Base-by-base conservation (phyloP, 2,329 filamentous ascomycete species). In the Trichoderma sp. region DNA sequence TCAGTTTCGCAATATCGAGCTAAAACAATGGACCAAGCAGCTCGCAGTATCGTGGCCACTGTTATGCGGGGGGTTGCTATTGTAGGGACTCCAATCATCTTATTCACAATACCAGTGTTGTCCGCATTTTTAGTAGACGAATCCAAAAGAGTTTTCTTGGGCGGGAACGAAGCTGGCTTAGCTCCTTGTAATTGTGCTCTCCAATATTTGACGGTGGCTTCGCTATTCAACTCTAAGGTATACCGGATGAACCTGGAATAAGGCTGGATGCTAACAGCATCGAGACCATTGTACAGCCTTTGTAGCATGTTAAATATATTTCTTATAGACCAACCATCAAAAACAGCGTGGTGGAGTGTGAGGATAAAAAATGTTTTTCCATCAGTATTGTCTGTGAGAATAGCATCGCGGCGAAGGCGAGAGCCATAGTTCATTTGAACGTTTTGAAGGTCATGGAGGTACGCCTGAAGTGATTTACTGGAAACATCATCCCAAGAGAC, bases 11-110 rank as follows among this genome's bases (percentile, higher is more conserved):
- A 60, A 22, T 67, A 61, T 8, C 34, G 64, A 45, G 64, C 27
- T 9, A 67, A 29, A 5, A 67, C 39, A 19, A 67, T 25, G 12
- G 39, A 22, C 64, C 64, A 67, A n/a, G 64, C 56, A 6, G 64
- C 64, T 10, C 66, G 37, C 9, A 68, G 27, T 13, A 68, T 29
- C 17, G 66, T 68, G 35, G 66, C 64, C 32, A 61, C 54, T 10
- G 64, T 67, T 17, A 67, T 54, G 25, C 39, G 15, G 5, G 48
- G 1, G 13, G 22, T 54, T 3, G 60, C 48, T 19, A 64, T 19
- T 12, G 12, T 25, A 12, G 60, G 48, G 0, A 64, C 32, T 10
- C 34, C 48, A 29, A 64, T 32, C 25, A 13, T 64, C 15, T 37
- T 25, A 15, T 42, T 39, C 13, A 64, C 8, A 15, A 48, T 61